These are phyloP conservation scores for Olyra latifolia DNA, from an alignment of 176 grass and related monocot genomes.

Conservation along the genomic window DNA sequence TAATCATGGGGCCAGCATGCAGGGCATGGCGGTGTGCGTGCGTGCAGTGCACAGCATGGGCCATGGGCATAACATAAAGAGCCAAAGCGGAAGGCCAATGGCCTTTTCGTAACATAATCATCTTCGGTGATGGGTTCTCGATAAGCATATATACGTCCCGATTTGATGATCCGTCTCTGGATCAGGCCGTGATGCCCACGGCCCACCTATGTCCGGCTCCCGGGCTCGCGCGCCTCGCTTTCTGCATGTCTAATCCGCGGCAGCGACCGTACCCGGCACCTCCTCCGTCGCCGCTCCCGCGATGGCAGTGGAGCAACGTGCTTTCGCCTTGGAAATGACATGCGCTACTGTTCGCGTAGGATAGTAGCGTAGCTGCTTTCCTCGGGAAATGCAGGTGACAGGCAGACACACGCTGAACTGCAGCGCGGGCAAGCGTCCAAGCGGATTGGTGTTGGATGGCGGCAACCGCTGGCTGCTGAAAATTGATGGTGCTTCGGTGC, in stretches of 20 bases:
- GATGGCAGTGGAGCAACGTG: conserved; percentile 54
- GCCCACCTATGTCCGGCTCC: too few species aligned
- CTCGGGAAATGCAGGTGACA: conserved; percentile 51
- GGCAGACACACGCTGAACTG: conserved; percentile 24
- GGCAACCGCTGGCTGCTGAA: neutral
- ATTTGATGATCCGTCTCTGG: conserved; percentile 40
- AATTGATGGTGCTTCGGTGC: too few species aligned
- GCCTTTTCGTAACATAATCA: conserved; percentile 25
- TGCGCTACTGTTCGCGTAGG: conserved; percentile 45
- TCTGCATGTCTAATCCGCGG: conserved; percentile 46
- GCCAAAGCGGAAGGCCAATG: conserved; percentile 35
- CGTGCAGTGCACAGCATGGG: neutral
- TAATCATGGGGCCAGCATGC: neutral
- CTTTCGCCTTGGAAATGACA: conserved; percentile 88
- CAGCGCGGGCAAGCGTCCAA: conserved; percentile 20
- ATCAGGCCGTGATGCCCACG: conserved; percentile 33
- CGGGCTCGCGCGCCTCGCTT: conserved; percentile 15
- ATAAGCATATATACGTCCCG: conserved; percentile 40
- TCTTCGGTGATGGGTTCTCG: neutral
- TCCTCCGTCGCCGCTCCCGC: too few species aligned
- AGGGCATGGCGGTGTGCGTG: neutral
- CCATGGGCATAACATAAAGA: neutral
- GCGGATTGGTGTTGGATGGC: conserved; percentile 18
- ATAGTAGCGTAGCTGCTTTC: conserved; percentile 54
- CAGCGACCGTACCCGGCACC: too few species aligned